phyloP scores from a whole-genome alignment of 306 rosid species.

The Clitoria ternatea region DNA sequence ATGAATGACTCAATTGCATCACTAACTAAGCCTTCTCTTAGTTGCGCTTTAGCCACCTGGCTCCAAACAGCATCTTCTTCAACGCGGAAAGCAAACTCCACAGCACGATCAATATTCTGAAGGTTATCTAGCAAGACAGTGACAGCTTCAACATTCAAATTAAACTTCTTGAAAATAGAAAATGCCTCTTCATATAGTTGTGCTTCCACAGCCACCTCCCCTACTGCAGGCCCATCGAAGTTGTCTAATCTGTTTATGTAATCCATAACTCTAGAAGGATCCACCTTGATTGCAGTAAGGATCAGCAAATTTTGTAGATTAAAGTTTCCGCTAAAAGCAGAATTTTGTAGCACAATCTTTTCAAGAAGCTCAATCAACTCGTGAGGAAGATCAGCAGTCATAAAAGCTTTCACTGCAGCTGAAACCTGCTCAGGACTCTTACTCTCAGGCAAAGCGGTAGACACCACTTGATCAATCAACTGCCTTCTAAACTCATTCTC shows the following conservation, averaged over 20 bases:
- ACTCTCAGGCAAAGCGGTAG: constrained; percentile 98
- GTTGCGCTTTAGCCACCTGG: constrained; percentile 94
- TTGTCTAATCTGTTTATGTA: constrained; percentile 86
- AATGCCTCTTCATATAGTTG: constrained; percentile 84
- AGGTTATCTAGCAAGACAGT: constrained; percentile 79
- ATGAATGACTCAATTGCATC: constrained; percentile 96
- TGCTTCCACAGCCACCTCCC: constrained; percentile 95
- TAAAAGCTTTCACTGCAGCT: constrained; percentile 94
- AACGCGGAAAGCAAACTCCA: constrained; percentile 91
- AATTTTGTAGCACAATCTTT: constrained; percentile 93
- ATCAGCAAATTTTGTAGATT: constrained; percentile 86
- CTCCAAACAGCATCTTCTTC: constrained; percentile 99
- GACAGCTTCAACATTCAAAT: constrained; percentile 91
- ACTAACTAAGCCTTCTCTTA: constrained; percentile 84
- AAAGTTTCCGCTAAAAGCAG: constrained; percentile 92
- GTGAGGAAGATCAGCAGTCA: constrained; percentile 98
- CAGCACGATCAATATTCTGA: constrained; percentile 79
- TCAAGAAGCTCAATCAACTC: constrained; percentile 97
- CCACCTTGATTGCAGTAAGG: constrained; percentile 93
- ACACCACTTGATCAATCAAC: constrained; percentile 93
- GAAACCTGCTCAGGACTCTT: constrained; percentile 98
- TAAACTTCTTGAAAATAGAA: constrained; percentile 87
- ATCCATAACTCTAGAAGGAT: constrained; percentile 97
- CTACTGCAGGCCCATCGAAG: constrained; percentile 98
- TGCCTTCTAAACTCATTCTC: constrained; percentile 85